These are phyloP conservation scores for Nigrospora osmanthi DNA, from an alignment of 2,329 filamentous ascomycete species.

Conservation along the genomic window DNA sequence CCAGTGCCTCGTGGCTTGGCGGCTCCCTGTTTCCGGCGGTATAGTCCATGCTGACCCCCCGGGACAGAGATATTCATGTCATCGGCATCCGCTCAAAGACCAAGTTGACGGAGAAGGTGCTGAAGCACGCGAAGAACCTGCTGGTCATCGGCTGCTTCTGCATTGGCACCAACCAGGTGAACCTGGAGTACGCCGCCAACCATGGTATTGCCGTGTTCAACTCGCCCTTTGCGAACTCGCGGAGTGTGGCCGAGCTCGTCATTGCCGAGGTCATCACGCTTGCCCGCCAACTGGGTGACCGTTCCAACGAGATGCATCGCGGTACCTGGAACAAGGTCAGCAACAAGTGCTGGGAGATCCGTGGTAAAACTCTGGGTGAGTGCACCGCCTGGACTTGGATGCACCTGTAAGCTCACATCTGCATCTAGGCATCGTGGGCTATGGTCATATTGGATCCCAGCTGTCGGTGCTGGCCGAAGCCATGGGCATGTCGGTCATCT, in stretches of 20 bases:
- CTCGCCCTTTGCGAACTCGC: conserved; percentile 95
- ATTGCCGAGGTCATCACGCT: conserved; percentile 90
- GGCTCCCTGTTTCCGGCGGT: neutral
- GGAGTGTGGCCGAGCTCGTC: conserved; percentile 92
- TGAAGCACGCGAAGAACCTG: conserved; percentile 85
- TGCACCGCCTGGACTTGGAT: conserved; percentile 1
- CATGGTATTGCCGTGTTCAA: conserved; percentile 97
- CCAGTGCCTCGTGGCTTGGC: neutral
- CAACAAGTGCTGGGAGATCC: conserved; percentile 93
- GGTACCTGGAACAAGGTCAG: conserved; percentile 99
- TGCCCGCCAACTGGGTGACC: conserved; percentile 86
- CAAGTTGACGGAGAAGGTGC: conserved; percentile 77
- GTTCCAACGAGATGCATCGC: conserved; percentile 87
- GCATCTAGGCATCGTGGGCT: conserved; percentile 72
- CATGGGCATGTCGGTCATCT: conserved; percentile 97
- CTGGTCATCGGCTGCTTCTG: conserved; percentile 98
- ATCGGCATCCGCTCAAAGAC: conserved; percentile 98
- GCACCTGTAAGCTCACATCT: too few relatives aligned
- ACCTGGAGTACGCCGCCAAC: conserved; percentile 73
- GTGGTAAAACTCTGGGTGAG: conserved; percentile 87
- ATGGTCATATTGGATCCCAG: conserved; percentile 95
- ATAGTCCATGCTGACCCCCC: too few relatives aligned
- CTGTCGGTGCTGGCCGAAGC: conserved; percentile 91
- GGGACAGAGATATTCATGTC: conserved; percentile 77
- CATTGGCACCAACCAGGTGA: conserved; percentile 94